Evolutionary conservation across 2,329 filamentous ascomycete genomes (phyloP), one percentile per base, ranked within the genome.

Genomic region (Cladosporium sp.): DNA sequence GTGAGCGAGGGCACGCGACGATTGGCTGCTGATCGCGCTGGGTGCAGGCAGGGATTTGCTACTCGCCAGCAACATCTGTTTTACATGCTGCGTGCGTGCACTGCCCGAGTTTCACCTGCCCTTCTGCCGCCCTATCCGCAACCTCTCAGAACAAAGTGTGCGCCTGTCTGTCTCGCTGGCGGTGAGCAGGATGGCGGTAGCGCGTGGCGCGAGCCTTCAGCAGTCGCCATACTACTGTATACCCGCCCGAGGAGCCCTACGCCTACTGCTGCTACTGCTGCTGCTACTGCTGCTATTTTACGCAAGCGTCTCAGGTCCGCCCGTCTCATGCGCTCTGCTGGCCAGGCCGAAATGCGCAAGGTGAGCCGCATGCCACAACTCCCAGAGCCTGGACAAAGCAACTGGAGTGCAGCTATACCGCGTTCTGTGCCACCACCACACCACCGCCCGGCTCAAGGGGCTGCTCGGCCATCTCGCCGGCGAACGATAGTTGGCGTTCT

Each of bases 111-210:
- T 63, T 63, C 61, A 63, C 61, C 61, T 52, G 29, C 52, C 40
- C 52, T 55, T 55, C 52, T 55, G 61, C 61, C 61, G 61, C 61
- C 55, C 61, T 52, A 63, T 44, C 61, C 61, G 61, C 61, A 63
- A 23, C 26, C 35, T 44, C 50, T 52, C 40, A 46, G n/a, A 21
- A 28, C 50, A 28, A 18, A 33, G 18, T 16, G 16, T 46, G 12
- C 18, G 31, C 49, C 23, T 23, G n/a, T 23, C 37, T 46, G 40
- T 46, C 40, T 11, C 21, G 26, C 28, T 52, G 61, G 50, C 61
- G 61, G 61, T 63, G 61, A 63, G 61, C 18, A 26, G 3, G 61
- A 12, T 28, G 26, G 16, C 50, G 26, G 61, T 63, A 56, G 61
- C 61, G 61, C 59, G 49, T 28, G 59, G 28, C 40, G n/a, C 26